phyloP scores from a whole-genome alignment of 768 basidiomycete species.

The Sistotremastrum niveocremeum region DNA sequence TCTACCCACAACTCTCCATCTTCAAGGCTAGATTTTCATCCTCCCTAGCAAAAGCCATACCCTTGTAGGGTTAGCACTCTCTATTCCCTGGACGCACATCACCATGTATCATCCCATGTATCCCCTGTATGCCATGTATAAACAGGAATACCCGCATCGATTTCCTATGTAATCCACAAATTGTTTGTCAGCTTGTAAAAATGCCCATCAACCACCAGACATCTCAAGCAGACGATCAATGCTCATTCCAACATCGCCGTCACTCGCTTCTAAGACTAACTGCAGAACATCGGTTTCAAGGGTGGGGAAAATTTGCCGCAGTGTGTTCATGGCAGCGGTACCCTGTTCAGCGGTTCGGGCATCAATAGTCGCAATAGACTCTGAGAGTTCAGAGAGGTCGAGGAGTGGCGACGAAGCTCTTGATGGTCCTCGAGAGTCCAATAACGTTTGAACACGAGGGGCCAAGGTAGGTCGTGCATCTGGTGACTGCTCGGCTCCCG shows the following conservation, averaged over 20 bases:
- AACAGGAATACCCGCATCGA: too few species aligned
- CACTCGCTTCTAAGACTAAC: constrained; percentile 81
- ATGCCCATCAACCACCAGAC: constrained; percentile 16
- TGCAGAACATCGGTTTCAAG: constrained; percentile 77
- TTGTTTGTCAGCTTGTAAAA: too few species aligned
- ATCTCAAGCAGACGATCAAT: constrained; percentile 80
- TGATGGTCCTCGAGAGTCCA: constrained; percentile 6
- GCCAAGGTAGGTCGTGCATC: constrained; percentile 59
- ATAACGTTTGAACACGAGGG: constrained; percentile 23
- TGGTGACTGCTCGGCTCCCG: constrained; percentile 8
- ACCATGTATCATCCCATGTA: too few species aligned
- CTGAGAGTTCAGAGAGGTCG: constrained; percentile 57
- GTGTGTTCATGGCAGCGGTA: constrained; percentile 57
- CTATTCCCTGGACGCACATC: too few species aligned
- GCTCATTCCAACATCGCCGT: constrained; percentile 78
- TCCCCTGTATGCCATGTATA: too few species aligned
- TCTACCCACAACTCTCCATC: too few species aligned
- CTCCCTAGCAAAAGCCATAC: too few species aligned
- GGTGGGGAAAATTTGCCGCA: constrained; percentile 79
- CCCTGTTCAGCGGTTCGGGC: constrained; percentile 68
- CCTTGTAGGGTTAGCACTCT: too few species aligned
- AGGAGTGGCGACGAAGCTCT: constrained; percentile 21
- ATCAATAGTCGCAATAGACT: constrained; percentile 32
- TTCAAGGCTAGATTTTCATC: too few species aligned
- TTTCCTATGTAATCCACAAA: too few species aligned